Evolutionary conservation across 495 filamentous ascomycete genomes (phyloP).

Genomic region (Xylaria bambusicola): DNA sequence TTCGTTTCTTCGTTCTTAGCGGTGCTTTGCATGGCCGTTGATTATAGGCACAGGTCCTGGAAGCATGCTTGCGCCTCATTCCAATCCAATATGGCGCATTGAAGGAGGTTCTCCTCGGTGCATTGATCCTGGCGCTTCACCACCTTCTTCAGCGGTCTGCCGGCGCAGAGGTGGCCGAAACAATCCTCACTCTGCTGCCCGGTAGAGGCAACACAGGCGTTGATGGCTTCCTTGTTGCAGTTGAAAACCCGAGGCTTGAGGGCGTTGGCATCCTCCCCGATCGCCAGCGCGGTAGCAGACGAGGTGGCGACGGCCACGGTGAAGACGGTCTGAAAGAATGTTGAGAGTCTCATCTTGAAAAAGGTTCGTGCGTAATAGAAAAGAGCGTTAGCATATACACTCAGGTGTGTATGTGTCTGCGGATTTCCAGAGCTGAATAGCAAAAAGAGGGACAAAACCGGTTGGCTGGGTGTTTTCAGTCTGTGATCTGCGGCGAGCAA

Average conservation of each 20-base stretch:
- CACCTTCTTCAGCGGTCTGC: slow-evolving; percentile 1
- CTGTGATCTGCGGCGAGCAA: slow-evolving; percentile 16
- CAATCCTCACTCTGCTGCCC: slow-evolving; percentile 2
- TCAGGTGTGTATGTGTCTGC: not conserved
- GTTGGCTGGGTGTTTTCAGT: slow-evolving; percentile 9
- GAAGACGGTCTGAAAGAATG: not conserved
- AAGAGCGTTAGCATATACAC: not conserved
- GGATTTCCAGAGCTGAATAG: not conserved
- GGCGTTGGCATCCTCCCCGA: not conserved
- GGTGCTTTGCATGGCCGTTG: not conserved
- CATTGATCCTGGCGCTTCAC: slow-evolving; percentile 10
- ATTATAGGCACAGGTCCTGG: slow-evolving; percentile 10
- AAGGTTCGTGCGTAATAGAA: not conserved
- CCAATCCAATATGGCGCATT: slow-evolving; percentile 18
- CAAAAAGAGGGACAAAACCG: slow-evolving; percentile 1
- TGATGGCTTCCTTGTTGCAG: slow-evolving; percentile 5
- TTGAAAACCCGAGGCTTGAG: not conserved
- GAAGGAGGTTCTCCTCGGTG: slow-evolving; percentile 13
- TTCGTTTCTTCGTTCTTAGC: not conserved
- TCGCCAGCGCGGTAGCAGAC: slow-evolving; percentile 1
- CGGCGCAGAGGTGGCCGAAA: slow-evolving; percentile 7
- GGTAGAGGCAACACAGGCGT: slow-evolving; percentile 6
- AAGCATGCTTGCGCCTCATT: slow-evolving; percentile 17
- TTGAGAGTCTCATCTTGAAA: slow-evolving; percentile 12
- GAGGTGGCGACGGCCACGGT: slow-evolving; percentile 6